phyloP scores from a whole-genome alignment of 2,329 filamentous ascomycete species.

The Dothideomycetes sp. region DNA sequence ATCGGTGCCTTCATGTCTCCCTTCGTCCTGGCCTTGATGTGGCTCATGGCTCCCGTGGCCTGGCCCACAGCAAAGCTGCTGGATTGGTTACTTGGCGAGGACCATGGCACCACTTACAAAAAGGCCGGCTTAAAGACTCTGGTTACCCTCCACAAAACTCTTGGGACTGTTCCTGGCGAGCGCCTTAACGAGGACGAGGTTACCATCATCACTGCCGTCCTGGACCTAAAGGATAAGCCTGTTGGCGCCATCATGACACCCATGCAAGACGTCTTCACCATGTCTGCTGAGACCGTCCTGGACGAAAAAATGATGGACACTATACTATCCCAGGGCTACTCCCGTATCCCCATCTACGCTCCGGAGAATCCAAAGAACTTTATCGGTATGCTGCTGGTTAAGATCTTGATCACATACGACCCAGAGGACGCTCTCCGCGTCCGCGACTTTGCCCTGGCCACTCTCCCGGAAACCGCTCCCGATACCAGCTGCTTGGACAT shows the following conservation, averaged over 20 bases:
- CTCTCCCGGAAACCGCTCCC: slow-evolving; percentile 84
- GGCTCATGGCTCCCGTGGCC: slow-evolving; percentile 74
- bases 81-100: slow-evolving; percentile 83
- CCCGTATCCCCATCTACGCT: slow-evolving; percentile 86
- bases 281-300: slow-evolving; percentile 88
- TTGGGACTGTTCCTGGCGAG: slow-evolving; percentile 72
- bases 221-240: slow-evolving; percentile 92
- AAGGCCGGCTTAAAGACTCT: slow-evolving; percentile 95
- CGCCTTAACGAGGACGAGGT: slow-evolving; percentile 95
- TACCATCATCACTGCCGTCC: slow-evolving; percentile 92
- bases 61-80: slow-evolving; percentile 95
- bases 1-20: slow-evolving; percentile 93
- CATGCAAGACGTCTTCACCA: slow-evolving; percentile 92
- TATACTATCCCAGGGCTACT: slow-evolving; percentile 89
- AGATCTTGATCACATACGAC: slow-evolving; percentile 97
- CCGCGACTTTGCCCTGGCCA: slow-evolving; percentile 82
- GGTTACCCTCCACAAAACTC: slow-evolving; percentile 84
- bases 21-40: slow-evolving; percentile 82
- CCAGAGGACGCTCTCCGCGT: slow-evolving; percentile 84
- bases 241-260: slow-evolving; percentile 97
- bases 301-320: slow-evolving; percentile 91
- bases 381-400: slow-evolving; percentile 94
- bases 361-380: slow-evolving; percentile 78
- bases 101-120: slow-evolving; percentile 95
- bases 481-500: slow-evolving; percentile 97